These are phyloP conservation scores for Rhizopus arrhizus DNA, from an alignment of 371 early-diverging fungal genomes.

Conservation along the genomic window DNA sequence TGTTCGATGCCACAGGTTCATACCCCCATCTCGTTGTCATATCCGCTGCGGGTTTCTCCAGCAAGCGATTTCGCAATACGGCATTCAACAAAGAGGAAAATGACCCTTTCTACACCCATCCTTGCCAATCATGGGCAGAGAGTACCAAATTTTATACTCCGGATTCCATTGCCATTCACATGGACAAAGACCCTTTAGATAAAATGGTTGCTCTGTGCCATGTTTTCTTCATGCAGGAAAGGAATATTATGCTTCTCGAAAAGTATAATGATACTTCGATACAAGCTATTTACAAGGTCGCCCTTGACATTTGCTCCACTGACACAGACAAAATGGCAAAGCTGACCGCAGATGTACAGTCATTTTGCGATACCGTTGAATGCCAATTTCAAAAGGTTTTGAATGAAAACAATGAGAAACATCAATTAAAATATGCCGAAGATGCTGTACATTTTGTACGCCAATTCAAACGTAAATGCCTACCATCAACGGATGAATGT, in stretches of 20 bases:
- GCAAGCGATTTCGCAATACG: constrained; percentile 14
- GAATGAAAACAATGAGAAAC: constrained; percentile 7
- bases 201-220: background rate
- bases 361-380: constrained; percentile 10
- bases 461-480: constrained; percentile 1
- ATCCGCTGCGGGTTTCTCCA: constrained; percentile 10
- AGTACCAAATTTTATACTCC: background rate
- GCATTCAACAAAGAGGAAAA: constrained; percentile 1
- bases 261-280: constrained; percentile 6
- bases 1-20: constrained; percentile 3
- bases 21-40: constrained; percentile 6
- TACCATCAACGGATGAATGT: constrained; percentile 10
- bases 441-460: constrained; percentile 1
- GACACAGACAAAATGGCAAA: constrained; percentile 1
- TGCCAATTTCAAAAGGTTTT: constrained; percentile 11
- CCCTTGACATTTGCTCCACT: constrained; percentile 10
- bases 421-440: constrained; percentile 15
- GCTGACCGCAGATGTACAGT: background rate
- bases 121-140: constrained; percentile 9
- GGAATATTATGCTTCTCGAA: background rate
- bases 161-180: constrained; percentile 1
- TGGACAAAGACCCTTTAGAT: background rate
- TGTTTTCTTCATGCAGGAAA: constrained; percentile 2
- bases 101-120: constrained; percentile 9
- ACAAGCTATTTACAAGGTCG: constrained; percentile 13